Conservation (phyloP, 805 yeast species). For the Candida glaebosa region DNA sequence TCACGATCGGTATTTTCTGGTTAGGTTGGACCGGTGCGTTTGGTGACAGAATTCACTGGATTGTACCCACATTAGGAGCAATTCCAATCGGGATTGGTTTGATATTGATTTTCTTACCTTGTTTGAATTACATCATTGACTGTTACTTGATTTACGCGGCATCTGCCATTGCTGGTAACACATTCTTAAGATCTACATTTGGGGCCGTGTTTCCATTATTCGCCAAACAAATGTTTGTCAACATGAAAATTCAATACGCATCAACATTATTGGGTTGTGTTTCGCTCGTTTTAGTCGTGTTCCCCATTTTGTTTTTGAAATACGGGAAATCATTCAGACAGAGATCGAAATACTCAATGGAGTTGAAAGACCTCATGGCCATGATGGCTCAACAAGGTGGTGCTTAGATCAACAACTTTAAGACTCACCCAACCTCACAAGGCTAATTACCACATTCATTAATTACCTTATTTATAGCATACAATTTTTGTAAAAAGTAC, state of each 20-base stretch:
- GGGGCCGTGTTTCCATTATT: conserved; percentile 64
- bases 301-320: conserved; percentile 51
- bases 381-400: background rate
- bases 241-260: conserved; percentile 54
- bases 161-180: conserved; percentile 62
- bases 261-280: conserved; percentile 51
- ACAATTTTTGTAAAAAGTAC: too few relatives aligned
- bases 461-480: too few relatives aligned
- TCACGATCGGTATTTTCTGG: conserved; percentile 83
- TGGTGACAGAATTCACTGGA: conserved; percentile 73
- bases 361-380: conserved; percentile 2
- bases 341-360: conserved; percentile 9
- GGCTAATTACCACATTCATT: too few relatives aligned
- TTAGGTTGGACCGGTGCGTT: conserved; percentile 85
- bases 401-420: too few relatives aligned
- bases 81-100: conserved; percentile 43
- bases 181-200: conserved; percentile 54
- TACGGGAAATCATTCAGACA: conserved; percentile 41
- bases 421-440: too few relatives aligned
- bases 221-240: conserved; percentile 48
- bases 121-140: conserved; percentile 59
- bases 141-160: conserved; percentile 58
- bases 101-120: conserved; percentile 55
- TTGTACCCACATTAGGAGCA: conserved; percentile 53
- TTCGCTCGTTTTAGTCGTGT: conserved; percentile 50